Base-by-base conservation (phyloP, 495 filamentous ascomycete species). In the Thozetella sp. region DNA sequence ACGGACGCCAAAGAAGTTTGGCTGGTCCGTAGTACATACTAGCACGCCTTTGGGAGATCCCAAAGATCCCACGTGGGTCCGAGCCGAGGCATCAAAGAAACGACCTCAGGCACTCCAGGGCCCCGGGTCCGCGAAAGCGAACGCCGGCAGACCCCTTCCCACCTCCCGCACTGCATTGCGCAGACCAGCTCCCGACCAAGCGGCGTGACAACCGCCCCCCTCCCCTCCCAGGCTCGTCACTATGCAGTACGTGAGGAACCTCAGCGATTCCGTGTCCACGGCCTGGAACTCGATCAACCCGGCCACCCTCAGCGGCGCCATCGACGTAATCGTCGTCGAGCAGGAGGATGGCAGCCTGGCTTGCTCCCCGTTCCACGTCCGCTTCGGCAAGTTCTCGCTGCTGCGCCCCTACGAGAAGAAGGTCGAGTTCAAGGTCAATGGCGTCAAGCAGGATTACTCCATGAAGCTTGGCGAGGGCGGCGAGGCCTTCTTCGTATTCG, bases 241-340 rank as follows among this genome's bases (percentile, higher is more conserved):
- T 53, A 99, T 99, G 95, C 93, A 99, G 81, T 98, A 98, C 91
- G 94, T 98, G 64, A 86, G 95, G 55, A 96, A 92, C 76, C 87
- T 97, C 66, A 93, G 92, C 72, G 93, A 94, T 67, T 96, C 95
- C 34, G 93, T 98, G 64, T 96, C 93, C 37, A 97, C 96, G 79
- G 95, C 95, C 70, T 99, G 95, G 95, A 98, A 98, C 74, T 97
- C 93, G 4, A 97, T 99, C 80, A 99, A 99, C 74, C 95, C 96
- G 34, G 93, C 95, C 25, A 99, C 95, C 22, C 81, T 98, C 54
- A 96, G 92, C 76, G 96, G 95, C 62, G 95, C 95, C 63, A 97
- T 99, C 75, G 95, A 99, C 78, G 95, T 99, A 58, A 96, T 99
- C 63, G 96, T 99, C 25, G 94, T 99, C 51, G 93, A 98, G 71